Base-by-base conservation (phyloP, 768 basidiomycete genomes). In the Trametes maxima region DNA sequence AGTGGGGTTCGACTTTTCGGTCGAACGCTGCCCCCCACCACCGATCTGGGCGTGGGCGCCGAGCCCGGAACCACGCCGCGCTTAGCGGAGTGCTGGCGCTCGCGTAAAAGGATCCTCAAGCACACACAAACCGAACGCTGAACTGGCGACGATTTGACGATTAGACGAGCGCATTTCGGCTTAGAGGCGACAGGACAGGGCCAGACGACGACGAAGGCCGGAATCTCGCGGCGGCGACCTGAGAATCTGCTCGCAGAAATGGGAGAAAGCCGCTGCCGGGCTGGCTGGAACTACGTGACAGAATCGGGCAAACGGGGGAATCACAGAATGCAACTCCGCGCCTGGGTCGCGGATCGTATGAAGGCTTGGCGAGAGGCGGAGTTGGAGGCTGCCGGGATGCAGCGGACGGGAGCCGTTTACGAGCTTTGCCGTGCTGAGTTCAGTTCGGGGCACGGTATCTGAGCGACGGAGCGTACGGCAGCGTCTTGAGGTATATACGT, bases 81-180 rank as follows among this genome's bases (percentile, higher is more conserved):
- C 47, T 50, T 43, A 51, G 19, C 7, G 37, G n/a, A 8, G n/a
- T 17, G 0, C 6, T 22, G 53, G 48, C 60, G 54, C 54, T 28
- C 54, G 54, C 22, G 10, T 44, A 8, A 55, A 55, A 43, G 60
- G 42, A 33, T 62, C 48, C 60, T 28, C 60, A 51, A 45, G 60
- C 54, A 37, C 54, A 55, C 60, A 61, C 59, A 60, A 54, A 50
- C 6, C 58, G 51, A 17, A 37, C 24, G 59, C 24, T 42, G 45
- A 47, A n/a, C 54, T n/a, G 25, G 17, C 52, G 46, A 54, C 24
- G 45, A 52, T 25, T 44, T 35, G 21, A 17, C 19, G 35, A 8
- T 17, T 43, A 50, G 24, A 13, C 45, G 21, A 28, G 22, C 51
- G 50, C 33, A 25, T 14, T 19, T 39, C 12, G 21, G 40, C 36